A percentile compares a stretch with the other conserved stretches of the same genome.
Conservation (phyloP, 805 yeast species). For the Suhomyces xylopsoci region DNA sequence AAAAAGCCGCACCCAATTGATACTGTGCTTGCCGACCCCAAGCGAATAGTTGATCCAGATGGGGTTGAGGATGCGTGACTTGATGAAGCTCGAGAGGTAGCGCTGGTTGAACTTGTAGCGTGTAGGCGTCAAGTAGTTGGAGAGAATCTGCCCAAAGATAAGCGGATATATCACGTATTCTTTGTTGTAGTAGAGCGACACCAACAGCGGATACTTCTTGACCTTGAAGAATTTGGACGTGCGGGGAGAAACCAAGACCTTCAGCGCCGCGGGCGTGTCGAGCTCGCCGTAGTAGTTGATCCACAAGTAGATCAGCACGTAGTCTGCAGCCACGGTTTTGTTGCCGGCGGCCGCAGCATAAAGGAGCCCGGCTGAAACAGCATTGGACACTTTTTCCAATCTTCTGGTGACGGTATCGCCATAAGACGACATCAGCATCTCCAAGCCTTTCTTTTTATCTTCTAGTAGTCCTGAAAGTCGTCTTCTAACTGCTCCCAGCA, state of each 20-base stretch:
- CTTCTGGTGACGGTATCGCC: conserved; percentile 9
- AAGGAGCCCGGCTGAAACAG: conserved; percentile 20
- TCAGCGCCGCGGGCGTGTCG: conserved; percentile 33
- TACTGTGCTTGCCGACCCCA: conserved; percentile 19
- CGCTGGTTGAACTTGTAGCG: conserved; percentile 32
- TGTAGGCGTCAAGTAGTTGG: conserved; percentile 42
- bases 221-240: conserved; percentile 24
- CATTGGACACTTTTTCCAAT: conserved; percentile 21
- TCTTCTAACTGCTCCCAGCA: neutral
- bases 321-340: conserved; percentile 35
- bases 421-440: neutral
- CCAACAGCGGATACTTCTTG: conserved; percentile 17
- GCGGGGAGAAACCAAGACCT: conserved; percentile 26
- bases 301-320: conserved; percentile 32
- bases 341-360: conserved; percentile 26
- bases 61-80: conserved; percentile 32
- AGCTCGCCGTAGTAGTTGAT: conserved; percentile 28
- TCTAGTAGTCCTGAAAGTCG: neutral
- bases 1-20: conserved; percentile 30
- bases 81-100: conserved; percentile 32
- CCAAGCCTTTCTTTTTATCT: neutral
- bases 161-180: conserved; percentile 33
- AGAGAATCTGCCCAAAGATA: conserved; percentile 37
- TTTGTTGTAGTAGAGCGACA: conserved; percentile 27
- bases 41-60: conserved; percentile 40